Base-by-base conservation (phyloP, 78 protist species). In the Anaeramoeba flamelloides region DNA sequence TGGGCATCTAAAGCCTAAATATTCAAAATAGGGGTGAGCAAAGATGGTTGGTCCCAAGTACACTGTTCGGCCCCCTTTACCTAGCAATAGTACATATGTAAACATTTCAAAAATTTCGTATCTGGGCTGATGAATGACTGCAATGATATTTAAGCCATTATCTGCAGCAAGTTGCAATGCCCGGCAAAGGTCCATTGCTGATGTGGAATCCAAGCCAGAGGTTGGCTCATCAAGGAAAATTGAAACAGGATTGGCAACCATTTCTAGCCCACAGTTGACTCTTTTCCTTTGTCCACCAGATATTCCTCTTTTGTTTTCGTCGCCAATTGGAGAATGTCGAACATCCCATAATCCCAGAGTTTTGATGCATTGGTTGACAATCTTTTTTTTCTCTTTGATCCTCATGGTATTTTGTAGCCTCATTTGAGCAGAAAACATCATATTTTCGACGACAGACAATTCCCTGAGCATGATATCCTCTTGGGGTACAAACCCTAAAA, bases 121-220 rank as follows among this genome's bases (percentile, higher is more conserved):
- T 37, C 87, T 53, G 0, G 97, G 97, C 86, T 93, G 94, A 78
- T 93, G 94, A 76, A 93, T 89, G 76, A 92, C 86, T 39, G 80
- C 40, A 32, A 90, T 74, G 22, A 89, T 37, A 34, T 91, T 53
- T n/a, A 84, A 69, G 33, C 87, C 87, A 26, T n/a, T 26, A 65
- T 4, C 1, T 33, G 84, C 2, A 32, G 41, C 0, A 1, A 1
- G 2, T 65, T 53, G 38, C 78, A 81, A 12, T n/a, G n/a, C n/a
- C 30, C 0, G 0, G 69, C 77, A 3, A 37, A 81, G 77, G 41
- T 75, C 79, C 32, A 77, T 36, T 1, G 84, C 78, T 79, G 41
- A 77, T 74, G 0, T 0, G 39, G 84, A 74, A 75, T 81, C 84
- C 77, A 81, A 79, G 39, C 84, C 84, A 2, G 79, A 12, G 1